Evolutionary conservation across 2,329 filamentous ascomycete genomes (phyloP).

Genomic region (Botryosphaeria dothidea): DNA sequence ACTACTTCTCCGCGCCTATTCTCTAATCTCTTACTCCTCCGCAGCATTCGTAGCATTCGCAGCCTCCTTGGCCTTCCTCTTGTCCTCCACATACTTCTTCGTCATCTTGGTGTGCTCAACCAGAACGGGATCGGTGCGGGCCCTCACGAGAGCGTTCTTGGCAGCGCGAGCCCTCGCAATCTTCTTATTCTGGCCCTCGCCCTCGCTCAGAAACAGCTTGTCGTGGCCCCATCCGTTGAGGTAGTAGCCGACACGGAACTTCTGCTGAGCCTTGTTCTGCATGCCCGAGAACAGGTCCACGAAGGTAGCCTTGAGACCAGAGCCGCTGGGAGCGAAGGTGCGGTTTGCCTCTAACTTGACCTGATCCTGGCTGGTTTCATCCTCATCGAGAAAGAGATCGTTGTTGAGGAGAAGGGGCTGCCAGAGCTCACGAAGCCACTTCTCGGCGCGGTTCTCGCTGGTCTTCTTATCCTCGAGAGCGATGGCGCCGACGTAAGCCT

Average conservation of each 20-base stretch:
- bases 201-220: conserved; percentile 62
- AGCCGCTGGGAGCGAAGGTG: conserved; percentile 25
- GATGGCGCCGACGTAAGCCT: conserved; percentile 82
- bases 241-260: conserved; percentile 65
- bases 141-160: conserved; percentile 37
- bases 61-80: conserved; percentile 13
- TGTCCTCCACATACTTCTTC: not conserved
- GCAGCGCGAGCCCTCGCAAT: conserved; percentile 71
- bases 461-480: conserved; percentile 57
- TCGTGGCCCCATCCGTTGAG: conserved; percentile 70
- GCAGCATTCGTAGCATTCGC: no score
- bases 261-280: conserved; percentile 48
- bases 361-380: not conserved
- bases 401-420: conserved; percentile 55
- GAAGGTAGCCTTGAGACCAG: conserved; percentile 6
- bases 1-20: conserved; percentile 21
- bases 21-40: conserved; percentile 21
- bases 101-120: not conserved
- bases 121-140: conserved; percentile 21
- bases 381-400: not conserved
- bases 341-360: conserved; percentile 18
- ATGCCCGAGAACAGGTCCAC: not conserved
- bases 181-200: conserved; percentile 65
- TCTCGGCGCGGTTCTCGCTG: conserved; percentile 56
- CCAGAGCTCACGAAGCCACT: conserved; percentile 79